Evolutionary conservation across 768 basidiomycete species (phyloP), one percentile per base, ranked within the genome.

Genomic region (Mycena sanguinolenta): DNA sequence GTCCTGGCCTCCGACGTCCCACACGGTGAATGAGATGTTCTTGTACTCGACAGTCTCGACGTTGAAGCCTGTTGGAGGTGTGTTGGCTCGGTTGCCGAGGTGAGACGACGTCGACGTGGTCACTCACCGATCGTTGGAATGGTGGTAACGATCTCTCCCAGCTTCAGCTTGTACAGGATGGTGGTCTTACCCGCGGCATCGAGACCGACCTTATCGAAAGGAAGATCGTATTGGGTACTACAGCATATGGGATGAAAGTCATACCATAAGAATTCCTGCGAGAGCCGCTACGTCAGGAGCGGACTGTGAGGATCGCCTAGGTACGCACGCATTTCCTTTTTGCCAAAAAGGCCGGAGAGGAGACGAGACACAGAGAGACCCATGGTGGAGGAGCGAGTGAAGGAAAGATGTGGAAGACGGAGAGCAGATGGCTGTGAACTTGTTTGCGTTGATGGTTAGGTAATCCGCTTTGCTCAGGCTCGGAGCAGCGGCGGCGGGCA

Each of bases 11-110:
- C 98, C 98, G 73, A 99, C 98, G 85, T 99, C 98, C 98, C 98
- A 99, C 54, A 99, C 98, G 27, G 97, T 99, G 91, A 99, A 99
- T 28, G 96, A 98, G 75, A 99, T 98, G 88, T 99, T 99, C 90
- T 98, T 99, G 87, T 99, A 99, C 84, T 99, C 97, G 75, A 99
- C 98, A 71, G 98, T 99, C 89, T 99, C 98, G 76, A 99, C 98
- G 81, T 99, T 99, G 89, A 99, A 99, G 69, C 98, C 98, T 98
- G 74, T 27, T 46, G n/a, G 61, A 70, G 65, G 32, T 42, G 63
- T 68, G 30, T 76, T 68, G 78, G 77, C 66, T 67, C 75, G 67
- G 30, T 32, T 65, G 65, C 59, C 72, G 66, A 63, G 53, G 44
- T 36, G 55, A 44, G 70, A 63, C 46, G 55, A 67, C 66, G 69